Evolutionary conservation across 768 basidiomycete genomes (phyloP), one percentile per base, ranked within the genome.

Genomic region (Leccinellum luteum): DNA sequence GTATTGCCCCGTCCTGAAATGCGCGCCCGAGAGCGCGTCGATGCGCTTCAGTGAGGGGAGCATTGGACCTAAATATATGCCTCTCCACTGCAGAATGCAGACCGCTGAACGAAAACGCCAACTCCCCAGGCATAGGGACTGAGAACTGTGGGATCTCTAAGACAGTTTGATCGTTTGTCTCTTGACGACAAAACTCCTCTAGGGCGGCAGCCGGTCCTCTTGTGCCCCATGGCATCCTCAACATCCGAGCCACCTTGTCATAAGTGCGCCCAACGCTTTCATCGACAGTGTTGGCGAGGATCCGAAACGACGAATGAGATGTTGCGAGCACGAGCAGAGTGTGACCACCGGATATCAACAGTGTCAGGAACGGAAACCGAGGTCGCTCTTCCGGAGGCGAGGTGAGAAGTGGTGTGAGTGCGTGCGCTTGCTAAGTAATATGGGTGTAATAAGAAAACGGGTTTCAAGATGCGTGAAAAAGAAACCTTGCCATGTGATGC

Each of bases 331-430:
- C 78, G 35, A 98, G 79, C 38, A 98, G 78, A 0, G 95, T 94
- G 69, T 98, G 96, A 3, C 95, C 95, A n/a, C 96, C 96, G 0
- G 94, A 95, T 49, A 96, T 79, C 17, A 98, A 80, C 13, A 98
- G 78, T 0, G 90, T 87, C 34, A 98, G 80, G 76, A 95, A 98
- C 0, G 96, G 96, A 69, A 89, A 98, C 23, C 64, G 53, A 70
- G 93, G 73, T 66, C 77, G 53, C 23, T 79, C 64, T 10, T 61
- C 54, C 0, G 73, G 57, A 54, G 71, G 74, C 8, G 80, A 74
- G 0, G 94, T 92, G 14, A 96, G 79, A 25, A 91, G 72, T 0
- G 89, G 80, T 0, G 92, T 95, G 0, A 95, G 76, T 0, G 95
- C 91, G 66, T 97, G 96, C 0, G 90, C 95, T 92, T 95, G 94